Percentiles rank a stretch among this genome's conserved stretches.
These are phyloP conservation scores for Populus trichocarpa DNA, from an alignment of 441 rosid genomes.

Conservation along the genomic window DNA sequence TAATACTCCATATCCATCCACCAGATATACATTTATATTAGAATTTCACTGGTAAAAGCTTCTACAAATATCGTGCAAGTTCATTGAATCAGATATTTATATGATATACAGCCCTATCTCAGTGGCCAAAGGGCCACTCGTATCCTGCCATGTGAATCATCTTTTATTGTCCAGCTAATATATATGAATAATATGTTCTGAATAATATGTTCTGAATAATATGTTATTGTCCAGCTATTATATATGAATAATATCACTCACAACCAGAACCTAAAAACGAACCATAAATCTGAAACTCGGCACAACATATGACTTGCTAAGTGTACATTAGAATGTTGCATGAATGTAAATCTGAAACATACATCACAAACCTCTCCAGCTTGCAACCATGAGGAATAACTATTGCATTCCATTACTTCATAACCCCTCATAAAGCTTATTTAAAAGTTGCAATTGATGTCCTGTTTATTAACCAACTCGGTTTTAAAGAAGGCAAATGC, in stretches of 20 bases:
- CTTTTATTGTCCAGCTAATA: neutral
- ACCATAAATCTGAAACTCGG: too few species aligned
- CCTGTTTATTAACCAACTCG: too few species aligned
- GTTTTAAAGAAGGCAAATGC: too few species aligned
- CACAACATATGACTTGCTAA: too few species aligned
- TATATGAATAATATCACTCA: neutral
- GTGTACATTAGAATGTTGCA: too few species aligned
- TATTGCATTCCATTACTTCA: neutral
- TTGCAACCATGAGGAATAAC: neutral
- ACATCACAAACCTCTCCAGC: neutral
- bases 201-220: too few species aligned
- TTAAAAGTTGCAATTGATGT: too few species aligned
- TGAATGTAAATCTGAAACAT: neutral
- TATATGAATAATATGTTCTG: too few species aligned
- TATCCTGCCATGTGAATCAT: neutral
- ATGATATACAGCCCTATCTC: neutral
- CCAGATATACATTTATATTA: neutral
- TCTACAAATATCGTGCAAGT: neutral
- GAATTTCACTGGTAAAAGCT: neutral
- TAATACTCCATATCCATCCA: neutral
- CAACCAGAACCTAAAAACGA: neutral
- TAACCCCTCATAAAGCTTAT: neutral
- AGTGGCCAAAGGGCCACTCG: neutral
- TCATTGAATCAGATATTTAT: neutral
- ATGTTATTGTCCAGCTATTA: neutral